Conservation (phyloP, 805 yeast species). For the Candida krabiensis region DNA sequence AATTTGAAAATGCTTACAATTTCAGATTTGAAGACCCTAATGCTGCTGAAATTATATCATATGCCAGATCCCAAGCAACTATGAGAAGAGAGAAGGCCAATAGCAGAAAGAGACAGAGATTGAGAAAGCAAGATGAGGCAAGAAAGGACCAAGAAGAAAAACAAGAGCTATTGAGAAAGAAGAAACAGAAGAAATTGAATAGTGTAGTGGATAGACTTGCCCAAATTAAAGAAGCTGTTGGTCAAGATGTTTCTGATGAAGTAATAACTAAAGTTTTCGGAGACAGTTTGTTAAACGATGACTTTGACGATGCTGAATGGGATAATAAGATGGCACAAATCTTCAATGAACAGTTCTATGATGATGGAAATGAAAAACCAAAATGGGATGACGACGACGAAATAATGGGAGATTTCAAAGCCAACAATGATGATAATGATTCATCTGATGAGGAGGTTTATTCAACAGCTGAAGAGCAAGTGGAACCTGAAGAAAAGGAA, state of each 20-base stretch:
- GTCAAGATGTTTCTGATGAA: conserved; percentile 60
- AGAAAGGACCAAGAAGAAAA: conserved; percentile 51
- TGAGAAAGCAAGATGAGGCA: conserved; percentile 58
- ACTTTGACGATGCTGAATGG: conserved; percentile 90
- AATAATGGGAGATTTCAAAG: conserved; percentile 41
- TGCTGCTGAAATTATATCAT: conserved; percentile 86
- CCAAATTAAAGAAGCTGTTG: conserved; percentile 66
- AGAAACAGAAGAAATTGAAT: conserved; percentile 74
- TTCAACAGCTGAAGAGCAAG: conserved; percentile 28
- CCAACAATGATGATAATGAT: conserved; percentile 32
- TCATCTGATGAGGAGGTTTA: conserved; percentile 41
- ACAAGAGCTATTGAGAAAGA: conserved; percentile 63
- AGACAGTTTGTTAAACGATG: conserved; percentile 76
- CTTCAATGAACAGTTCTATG: conserved; percentile 81
- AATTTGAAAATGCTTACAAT: conserved; percentile 89
- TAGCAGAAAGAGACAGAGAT: conserved; percentile 80
- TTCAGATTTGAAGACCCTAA: conserved; percentile 93
- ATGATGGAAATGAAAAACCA: conserved; percentile 57
- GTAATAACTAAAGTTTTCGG: conserved; percentile 66
- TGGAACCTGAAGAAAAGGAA: conserved; percentile 27
- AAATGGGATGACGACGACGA: conserved; percentile 64
- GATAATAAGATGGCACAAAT: conserved; percentile 80
- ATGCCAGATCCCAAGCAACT: conserved; percentile 93
- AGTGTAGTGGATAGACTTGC: conserved; percentile 71
- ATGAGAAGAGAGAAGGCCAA: conserved; percentile 76